These are phyloP conservation scores for Asterionellopsis glacialis DNA, from an alignment of 108 stramenopile species.

Conservation along the genomic window DNA sequence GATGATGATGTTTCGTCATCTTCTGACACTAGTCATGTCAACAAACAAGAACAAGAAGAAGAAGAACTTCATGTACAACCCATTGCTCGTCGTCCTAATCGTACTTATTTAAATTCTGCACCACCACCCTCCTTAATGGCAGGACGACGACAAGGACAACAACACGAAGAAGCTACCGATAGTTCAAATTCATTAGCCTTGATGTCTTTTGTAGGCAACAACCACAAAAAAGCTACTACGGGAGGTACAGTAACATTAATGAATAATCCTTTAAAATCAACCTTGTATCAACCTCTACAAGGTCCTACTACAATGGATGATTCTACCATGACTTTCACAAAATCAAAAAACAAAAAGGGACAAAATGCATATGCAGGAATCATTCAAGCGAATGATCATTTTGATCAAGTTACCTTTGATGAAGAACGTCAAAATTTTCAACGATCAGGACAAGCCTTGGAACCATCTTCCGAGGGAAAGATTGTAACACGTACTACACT, in stretches of 20 bases:
- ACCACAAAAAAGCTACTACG: slow-evolving; percentile 7
- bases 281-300: slow-evolving; percentile 41
- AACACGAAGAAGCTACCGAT: too few species aligned
- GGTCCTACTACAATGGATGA: slow-evolving; percentile 36
- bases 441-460: slow-evolving; percentile 41
- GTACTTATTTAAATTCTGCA: slow-evolving; percentile 40
- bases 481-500: slow-evolving; percentile 31
- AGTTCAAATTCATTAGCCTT: not conserved
- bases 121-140: slow-evolving; percentile 29
- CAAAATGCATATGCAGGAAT: slow-evolving; percentile 1
- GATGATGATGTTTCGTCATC: not conserved
- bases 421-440: slow-evolving; percentile 65
- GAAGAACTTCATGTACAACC: slow-evolving; percentile 1
- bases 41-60: slow-evolving; percentile 3
- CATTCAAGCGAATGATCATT: slow-evolving; percentile 37
- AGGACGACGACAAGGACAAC: not conserved
- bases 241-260: slow-evolving; percentile 3
- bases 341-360: slow-evolving; percentile 7
- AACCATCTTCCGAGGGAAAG: slow-evolving; percentile 14
- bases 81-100: slow-evolving; percentile 50
- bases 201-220: not conserved
- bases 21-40: not conserved
- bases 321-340: slow-evolving; percentile 6
- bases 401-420: slow-evolving; percentile 55
- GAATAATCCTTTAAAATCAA: slow-evolving; percentile 28